Evolutionary conservation across 179 eudicot genomes (phyloP), one percentile per base, ranked within the genome.

Genomic region (Sideroxylon spinosum): DNA sequence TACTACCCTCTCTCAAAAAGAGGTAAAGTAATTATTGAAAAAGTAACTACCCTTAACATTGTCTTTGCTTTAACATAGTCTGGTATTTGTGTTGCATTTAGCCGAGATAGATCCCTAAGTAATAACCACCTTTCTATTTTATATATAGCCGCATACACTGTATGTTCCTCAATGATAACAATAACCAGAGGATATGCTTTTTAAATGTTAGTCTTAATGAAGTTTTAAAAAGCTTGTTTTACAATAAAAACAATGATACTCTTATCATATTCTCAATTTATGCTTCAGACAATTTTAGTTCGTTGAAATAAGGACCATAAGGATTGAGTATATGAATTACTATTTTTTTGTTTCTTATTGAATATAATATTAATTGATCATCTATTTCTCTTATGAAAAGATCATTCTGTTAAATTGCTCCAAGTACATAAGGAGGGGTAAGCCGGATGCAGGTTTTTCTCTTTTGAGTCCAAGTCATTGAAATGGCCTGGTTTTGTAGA

Each of bases 401-500:
- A 19, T 75, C 68, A 28, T 19, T 44, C 74, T 49, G 28, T 78
- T 52, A 16, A 57, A 73, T 78, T 71, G 7, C 77, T 48, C 5
- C 79, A 93, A 97, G 82, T 93, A 93, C 81, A 88, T 93, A 78
- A 84, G 89, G 78, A 88, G 97, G 86, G 95, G 95, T 55, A 88
- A 92, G 79, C 97, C 97, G 49, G 97, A 92, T 84, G 97, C 91
- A 77, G 98, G 98, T 52, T 93, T 93, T 82, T 83, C 95, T 44
- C 95, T 94, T 60, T 94, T 86, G 97, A 92, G 82, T 90, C 95
- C 0, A 97, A 93, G 80, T 93, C 98, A 17, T 78, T 93, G 79
- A 93, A 93, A 80, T 93, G 98, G 98, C 98, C 98, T 62, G 98
- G 98, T 32, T 93, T 93, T 89, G 98, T 93, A 26, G 98, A 94